phyloP scores from a whole-genome alignment of 495 filamentous ascomycete genomes.

The Entonaema liquescens region DNA sequence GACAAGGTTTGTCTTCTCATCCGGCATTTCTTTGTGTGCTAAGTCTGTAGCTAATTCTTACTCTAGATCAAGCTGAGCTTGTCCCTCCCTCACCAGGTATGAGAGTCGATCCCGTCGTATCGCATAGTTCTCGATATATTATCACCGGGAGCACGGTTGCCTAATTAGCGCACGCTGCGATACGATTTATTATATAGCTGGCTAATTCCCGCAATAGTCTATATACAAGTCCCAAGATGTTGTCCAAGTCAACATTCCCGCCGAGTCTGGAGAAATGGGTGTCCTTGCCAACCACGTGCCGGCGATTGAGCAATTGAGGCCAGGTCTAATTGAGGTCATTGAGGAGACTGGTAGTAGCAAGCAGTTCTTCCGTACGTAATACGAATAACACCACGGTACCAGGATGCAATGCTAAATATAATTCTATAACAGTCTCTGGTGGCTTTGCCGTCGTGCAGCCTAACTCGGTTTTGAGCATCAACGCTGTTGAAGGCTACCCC shows the following conservation, averaged over 20 bases:
- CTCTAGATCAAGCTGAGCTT: constrained; percentile 96
- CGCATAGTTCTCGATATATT: background rate
- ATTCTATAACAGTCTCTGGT: constrained; percentile 76
- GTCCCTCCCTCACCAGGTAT: constrained; percentile 97
- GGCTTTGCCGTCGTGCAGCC: constrained; percentile 98
- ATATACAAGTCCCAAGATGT: constrained; percentile 70
- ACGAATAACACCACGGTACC: constrained; percentile 1
- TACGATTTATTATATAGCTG: constrained; percentile 20
- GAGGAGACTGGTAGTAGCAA: constrained; percentile 92
- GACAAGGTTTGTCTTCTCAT: constrained; percentile 65
- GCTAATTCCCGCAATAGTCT: constrained; percentile 62
- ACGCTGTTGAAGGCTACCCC: constrained; percentile 92
- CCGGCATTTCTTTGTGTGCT: background rate
- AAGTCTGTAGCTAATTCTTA: constrained; percentile 30
- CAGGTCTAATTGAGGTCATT: constrained; percentile 92
- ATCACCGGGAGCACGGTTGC: background rate
- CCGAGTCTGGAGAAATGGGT: constrained; percentile 99
- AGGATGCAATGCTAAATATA: constrained; percentile 28
- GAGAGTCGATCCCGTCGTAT: constrained; percentile 36
- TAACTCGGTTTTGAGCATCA: constrained; percentile 93
- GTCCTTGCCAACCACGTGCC: constrained; percentile 98
- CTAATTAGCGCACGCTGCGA: constrained; percentile 18
- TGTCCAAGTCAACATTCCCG: constrained; percentile 98
- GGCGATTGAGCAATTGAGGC: constrained; percentile 98
- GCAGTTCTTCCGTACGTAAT: constrained; percentile 93